phyloP scores from a whole-genome alignment of 345 rosid genomes.

The Linum trigynum region DNA sequence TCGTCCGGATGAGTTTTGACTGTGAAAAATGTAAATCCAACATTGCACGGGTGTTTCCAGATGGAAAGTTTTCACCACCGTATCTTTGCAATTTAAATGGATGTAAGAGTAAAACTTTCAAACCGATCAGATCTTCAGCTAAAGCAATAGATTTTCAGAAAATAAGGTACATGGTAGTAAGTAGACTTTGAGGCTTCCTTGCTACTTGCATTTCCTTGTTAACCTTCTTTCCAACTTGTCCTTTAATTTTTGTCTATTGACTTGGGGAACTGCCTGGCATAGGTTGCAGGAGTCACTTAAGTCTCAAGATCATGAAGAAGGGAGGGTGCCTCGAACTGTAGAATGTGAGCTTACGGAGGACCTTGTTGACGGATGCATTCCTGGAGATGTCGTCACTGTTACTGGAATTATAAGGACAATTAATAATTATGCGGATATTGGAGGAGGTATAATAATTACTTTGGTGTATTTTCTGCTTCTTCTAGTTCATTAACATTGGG shows the following conservation, averaged over 20 bases:
- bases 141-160: conserved; percentile 80
- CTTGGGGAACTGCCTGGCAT: conserved; percentile 6
- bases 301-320: conserved; percentile 90
- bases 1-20: conserved; percentile 58
- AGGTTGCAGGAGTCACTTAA: conserved; percentile 76
- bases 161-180: conserved; percentile 43
- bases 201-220: not conserved
- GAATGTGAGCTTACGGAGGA: conserved; percentile 94
- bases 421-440: conserved; percentile 84
- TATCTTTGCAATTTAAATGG: conserved; percentile 55
- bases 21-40: conserved; percentile 45
- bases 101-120: conserved; percentile 73
- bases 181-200: not conserved
- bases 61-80: conserved; percentile 92
- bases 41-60: conserved; percentile 55
- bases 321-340: conserved; percentile 93
- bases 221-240: not conserved
- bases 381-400: conserved; percentile 97
- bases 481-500: too few relatives aligned
- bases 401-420: conserved; percentile 84
- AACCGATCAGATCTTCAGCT: conserved; percentile 72
- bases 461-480: not conserved
- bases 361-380: conserved; percentile 82
- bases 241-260: not conserved
- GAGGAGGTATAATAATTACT: conserved; percentile 58